These are phyloP conservation scores for Lyophyllum shimeji DNA, from an alignment of 768 basidiomycete species.

Conservation along the genomic window DNA sequence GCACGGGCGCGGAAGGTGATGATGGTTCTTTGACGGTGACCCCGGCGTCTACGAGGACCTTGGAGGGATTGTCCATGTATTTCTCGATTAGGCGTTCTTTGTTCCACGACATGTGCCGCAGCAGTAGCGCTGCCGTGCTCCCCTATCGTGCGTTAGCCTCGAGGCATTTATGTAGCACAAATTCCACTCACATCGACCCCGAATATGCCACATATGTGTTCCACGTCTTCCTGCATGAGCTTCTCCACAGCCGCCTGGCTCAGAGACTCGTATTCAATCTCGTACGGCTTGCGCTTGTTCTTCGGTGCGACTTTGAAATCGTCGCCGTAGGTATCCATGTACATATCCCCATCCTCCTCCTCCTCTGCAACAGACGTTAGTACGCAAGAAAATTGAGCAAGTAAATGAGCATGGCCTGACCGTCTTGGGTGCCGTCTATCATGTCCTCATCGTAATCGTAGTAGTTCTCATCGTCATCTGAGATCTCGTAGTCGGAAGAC, in stretches of 20 bases:
- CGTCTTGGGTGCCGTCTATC: constrained; percentile 64
- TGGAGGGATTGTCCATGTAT: constrained; percentile 90
- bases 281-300: constrained; percentile 69
- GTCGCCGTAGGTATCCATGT: constrained; percentile 63
- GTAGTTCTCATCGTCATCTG: constrained; percentile 65
- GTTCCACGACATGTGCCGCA: constrained; percentile 91
- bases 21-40: constrained; percentile 47
- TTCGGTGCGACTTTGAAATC: constrained; percentile 61
- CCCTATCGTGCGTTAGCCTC: constrained; percentile 37
- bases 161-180: constrained; percentile 4
- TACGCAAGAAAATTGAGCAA: constrained; percentile 1
- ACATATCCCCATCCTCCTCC: constrained; percentile 62
- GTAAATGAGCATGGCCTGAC: constrained; percentile 37
- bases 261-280: constrained; percentile 82
- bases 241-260: constrained; percentile 72
- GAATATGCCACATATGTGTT: constrained; percentile 85
- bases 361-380: constrained; percentile 3
- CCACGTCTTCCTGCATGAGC: constrained; percentile 75
- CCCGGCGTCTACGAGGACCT: constrained; percentile 75
- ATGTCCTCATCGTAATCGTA: constrained; percentile 68
- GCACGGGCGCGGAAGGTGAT: constrained; percentile 31
- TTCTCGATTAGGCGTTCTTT: constrained; percentile 94
- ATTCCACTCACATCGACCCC: constrained; percentile 79
- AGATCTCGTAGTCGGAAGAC: constrained; percentile 69
- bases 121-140: constrained; percentile 70